Evolutionary conservation across 306 rosid genomes (phyloP), one percentile per base, ranked within the genome.

Genomic region (Cucurbita ficifolia): DNA sequence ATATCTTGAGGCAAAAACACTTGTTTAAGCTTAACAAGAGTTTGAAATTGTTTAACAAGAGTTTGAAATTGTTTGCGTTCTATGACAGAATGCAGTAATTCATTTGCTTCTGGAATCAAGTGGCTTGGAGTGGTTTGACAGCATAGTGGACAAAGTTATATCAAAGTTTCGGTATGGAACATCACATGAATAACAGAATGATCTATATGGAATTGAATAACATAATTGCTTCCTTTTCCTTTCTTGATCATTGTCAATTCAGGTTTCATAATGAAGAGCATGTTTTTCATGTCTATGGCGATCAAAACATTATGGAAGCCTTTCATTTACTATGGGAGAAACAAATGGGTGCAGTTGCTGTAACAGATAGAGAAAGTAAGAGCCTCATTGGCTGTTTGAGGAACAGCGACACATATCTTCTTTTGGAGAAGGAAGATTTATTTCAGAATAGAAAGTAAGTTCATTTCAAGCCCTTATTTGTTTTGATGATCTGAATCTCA

Each of bases 101-200:
- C 82, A 80, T 46, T 62, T 80, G 65, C 92, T 91, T 69, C 89
- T 88, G 82, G 83, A 84, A 79, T 91, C 92, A 57, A 81, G 83
- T 38, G 87, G 87, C 18, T 82, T 87, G 40, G 87, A 85, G 74
- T 85, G 87, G 96, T 84, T 88, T 67, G 89, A 85, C 77, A 64
- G 8, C 77, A 75, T 88, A 68, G 90, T 87, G 48, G 75, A 83
- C 81, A 84, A 85, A 80, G 70, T 62, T 6, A 45, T 88, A 61
- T 78, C 89, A 61, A 80, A 83, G 21, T 58, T 84, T 57, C 62
- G 86, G 96, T 91, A 87, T 10, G 29, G 24, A 61, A n/a, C 21
- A 62, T 17, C 38, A 4, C 0, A 62, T 62, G 70, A 38, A 17
- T 4, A 8, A n/a, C 8, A 36, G 49, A 60, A 14, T 14, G 7